Conservation (phyloP, 345 rosid species). For the Psidium friedrichsthalianum region DNA sequence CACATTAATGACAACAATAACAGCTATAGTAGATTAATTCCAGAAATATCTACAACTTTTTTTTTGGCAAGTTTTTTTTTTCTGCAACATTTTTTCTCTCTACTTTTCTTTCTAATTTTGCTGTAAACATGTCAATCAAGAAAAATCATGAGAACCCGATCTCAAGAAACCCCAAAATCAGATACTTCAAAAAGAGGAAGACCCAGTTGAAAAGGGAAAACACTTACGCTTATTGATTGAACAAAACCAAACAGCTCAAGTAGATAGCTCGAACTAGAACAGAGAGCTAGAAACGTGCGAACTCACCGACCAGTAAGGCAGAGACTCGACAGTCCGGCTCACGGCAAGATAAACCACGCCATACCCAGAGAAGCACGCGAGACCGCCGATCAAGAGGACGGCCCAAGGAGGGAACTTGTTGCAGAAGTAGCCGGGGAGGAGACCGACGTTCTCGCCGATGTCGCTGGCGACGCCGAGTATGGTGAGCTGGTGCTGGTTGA, state of each 20-base stretch:
- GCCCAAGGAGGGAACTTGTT: slow-evolving; percentile 66
- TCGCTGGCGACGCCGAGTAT: slow-evolving; percentile 74
- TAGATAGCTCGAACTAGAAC: not conserved
- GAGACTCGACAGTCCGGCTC: slow-evolving; percentile 20
- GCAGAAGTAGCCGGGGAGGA: slow-evolving; percentile 53
- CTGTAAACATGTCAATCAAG: not conserved
- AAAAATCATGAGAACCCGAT: not conserved
- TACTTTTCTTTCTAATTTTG: not conserved
- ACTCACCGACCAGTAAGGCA: slow-evolving; percentile 73
- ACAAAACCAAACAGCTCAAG: not conserved
- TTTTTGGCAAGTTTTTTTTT: no score
- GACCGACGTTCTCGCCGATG: slow-evolving; percentile 58
- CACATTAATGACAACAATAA: not conserved
- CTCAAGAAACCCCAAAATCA: not conserved
- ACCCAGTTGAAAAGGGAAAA: not conserved
- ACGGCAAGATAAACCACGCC: slow-evolving; percentile 61
- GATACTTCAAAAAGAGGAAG: not conserved
- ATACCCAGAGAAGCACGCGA: slow-evolving; percentile 50
- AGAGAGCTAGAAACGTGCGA: not conserved
- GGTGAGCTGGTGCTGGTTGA: slow-evolving; percentile 56
- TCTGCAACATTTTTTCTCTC: not conserved
- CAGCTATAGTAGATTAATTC: not conserved
- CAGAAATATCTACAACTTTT: not conserved
- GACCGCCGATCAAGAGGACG: slow-evolving; percentile 41
- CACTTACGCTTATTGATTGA: not conserved